Evolutionary conservation across 2,329 filamentous ascomycete species (phyloP), one percentile per base, ranked within the genome.

Genomic region (Clonostachys chloroleuca): DNA sequence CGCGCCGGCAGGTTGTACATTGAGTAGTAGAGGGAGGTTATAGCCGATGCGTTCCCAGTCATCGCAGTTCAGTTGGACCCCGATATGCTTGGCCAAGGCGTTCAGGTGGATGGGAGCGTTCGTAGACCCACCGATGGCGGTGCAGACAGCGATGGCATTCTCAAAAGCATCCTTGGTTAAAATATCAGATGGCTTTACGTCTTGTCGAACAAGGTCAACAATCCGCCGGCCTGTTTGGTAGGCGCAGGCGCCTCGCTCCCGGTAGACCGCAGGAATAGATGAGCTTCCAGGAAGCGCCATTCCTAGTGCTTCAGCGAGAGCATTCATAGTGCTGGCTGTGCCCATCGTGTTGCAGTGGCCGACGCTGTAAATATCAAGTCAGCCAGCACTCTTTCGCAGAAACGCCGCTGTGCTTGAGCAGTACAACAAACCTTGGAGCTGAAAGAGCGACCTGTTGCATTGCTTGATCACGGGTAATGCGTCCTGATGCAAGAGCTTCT

Each of bases 91-190:
- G 4, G 77, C 77, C 17, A 80, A 69, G 10, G 77, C 77, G 36
- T 72, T 74, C 43, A 80, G 60, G 55, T 80, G 77, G 43, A 81
- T 78, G 0, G 76, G 75, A 1, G 77, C 76, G 51, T 81, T 81
- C 5, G 77, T 79, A 51, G 73, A 77, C 13, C 77, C 77, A 18
- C 77, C 77, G 46, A 80, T 77, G 16, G 77, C 76, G 2, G 74
- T 75, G 50, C 77, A 78, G 40, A 68, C 69, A 6, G 73, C 72
- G 30, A 81, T 76, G 7, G 74, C 75, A 50, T 80, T 81, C 59
- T 80, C 76, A 48, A 81, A 80, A 1, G 77, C 75, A 47, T 72
- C 59, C 4, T 74, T 65, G 1, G 76, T 80, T 70, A 80, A 70
- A 54, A 80, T 74, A 49, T 80, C 76, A 51, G 69, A 74, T 4